Evolutionary conservation across 2,329 filamentous ascomycete species (phyloP).

Genomic region (Diaporthe humulicola): DNA sequence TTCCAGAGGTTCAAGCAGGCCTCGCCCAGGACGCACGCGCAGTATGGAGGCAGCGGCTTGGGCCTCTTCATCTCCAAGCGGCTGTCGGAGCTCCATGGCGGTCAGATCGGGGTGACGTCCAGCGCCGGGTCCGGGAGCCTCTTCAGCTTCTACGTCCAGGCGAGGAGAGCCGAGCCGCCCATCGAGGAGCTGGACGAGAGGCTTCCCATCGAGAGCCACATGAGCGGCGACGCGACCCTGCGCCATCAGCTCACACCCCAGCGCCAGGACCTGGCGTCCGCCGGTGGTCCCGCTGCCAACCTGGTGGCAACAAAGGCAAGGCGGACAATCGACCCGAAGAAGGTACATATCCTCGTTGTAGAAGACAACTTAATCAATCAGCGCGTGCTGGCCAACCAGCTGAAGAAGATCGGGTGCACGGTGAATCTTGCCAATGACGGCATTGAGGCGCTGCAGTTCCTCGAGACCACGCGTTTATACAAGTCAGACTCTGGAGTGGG

Average conservation of each 20-base stretch:
- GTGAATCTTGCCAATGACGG: conserved; percentile 74
- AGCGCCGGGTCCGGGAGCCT: conserved; percentile 69
- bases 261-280: conserved; percentile 45
- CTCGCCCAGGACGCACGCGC: conserved; percentile 60
- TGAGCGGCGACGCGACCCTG: conserved; percentile 39
- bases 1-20: conserved; percentile 79
- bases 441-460: conserved; percentile 64
- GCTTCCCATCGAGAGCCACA: conserved; percentile 41
- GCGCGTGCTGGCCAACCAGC: conserved; percentile 74
- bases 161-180: conserved; percentile 56
- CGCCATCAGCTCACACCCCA: conserved; percentile 42
- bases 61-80: conserved; percentile 75
- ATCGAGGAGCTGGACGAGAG: conserved; percentile 25
- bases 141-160: conserved; percentile 74
- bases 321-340: conserved; percentile 55
- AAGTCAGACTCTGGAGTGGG: conserved; percentile 31
- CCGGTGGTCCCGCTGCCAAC: conserved; percentile 40
- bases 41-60: conserved; percentile 74
- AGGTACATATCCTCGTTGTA: conserved; percentile 71
- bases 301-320: conserved; percentile 43
- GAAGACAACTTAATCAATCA: conserved; percentile 79
- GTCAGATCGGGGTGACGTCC: conserved; percentile 73
- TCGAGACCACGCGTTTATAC: conserved; percentile 51
- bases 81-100: conserved; percentile 74
- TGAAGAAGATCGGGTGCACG: conserved; percentile 69